Evolutionary conservation across 345 rosid genomes (phyloP).

Genomic region (Conringia planisiliqua): DNA sequence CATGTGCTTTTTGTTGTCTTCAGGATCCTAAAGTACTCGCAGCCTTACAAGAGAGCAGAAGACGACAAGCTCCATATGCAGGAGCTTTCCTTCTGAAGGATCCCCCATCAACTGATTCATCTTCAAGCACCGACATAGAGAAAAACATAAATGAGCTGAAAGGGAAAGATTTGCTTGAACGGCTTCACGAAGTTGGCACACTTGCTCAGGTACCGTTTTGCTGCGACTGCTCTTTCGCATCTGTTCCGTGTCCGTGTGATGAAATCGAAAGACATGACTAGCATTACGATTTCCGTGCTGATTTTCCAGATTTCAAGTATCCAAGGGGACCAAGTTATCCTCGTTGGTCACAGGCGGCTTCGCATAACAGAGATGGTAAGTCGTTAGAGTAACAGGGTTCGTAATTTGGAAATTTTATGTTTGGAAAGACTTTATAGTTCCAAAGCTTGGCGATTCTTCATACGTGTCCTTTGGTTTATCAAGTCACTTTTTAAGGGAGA

Average conservation of each 20-base stretch:
- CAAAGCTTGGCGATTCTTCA: not conserved
- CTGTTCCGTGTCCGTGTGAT: slow-evolving; percentile 15
- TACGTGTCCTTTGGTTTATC: slow-evolving; percentile 16
- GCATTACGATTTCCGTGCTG: slow-evolving; percentile 15
- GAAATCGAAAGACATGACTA: not conserved
- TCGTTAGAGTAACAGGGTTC: not conserved
- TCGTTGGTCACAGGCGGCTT: slow-evolving; percentile 93
- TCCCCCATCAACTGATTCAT: slow-evolving; percentile 69
- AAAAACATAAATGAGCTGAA: slow-evolving; percentile 62
- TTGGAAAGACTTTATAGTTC: not conserved
- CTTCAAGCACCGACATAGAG: slow-evolving; percentile 62
- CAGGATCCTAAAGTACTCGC: slow-evolving; percentile 93
- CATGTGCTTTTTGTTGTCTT: not conserved
- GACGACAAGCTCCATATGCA: slow-evolving; percentile 95
- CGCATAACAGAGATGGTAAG: slow-evolving; percentile 91
- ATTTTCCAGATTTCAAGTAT: slow-evolving; percentile 71
- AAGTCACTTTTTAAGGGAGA: slow-evolving; percentile 23
- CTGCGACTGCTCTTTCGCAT: slow-evolving; percentile 1
- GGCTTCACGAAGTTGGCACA: slow-evolving; percentile 95
- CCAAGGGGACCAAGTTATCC: slow-evolving; percentile 90
- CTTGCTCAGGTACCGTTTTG: slow-evolving; percentile 78
- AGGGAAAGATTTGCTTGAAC: slow-evolving; percentile 76
- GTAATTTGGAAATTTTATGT: not conserved
- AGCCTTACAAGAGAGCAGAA: slow-evolving; percentile 88
- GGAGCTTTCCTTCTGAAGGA: slow-evolving; percentile 98